Percentiles rank a stretch among this genome's conserved stretches.
These are phyloP conservation scores for Clitopilus hobsonii DNA, from an alignment of 768 basidiomycete genomes.

Conservation along the genomic window DNA sequence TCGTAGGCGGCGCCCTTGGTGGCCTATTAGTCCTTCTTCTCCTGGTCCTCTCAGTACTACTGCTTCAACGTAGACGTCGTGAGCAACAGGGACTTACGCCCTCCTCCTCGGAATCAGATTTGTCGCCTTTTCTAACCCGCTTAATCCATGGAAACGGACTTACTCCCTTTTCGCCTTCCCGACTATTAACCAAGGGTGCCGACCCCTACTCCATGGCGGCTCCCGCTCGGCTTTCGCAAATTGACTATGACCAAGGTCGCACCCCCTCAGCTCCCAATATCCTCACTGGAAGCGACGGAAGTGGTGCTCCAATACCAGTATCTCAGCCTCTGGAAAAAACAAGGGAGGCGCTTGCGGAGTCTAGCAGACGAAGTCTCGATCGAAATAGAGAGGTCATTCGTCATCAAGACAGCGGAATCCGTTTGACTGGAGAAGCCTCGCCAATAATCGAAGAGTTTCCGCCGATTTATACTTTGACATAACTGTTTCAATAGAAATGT, in stretches of 20 bases:
- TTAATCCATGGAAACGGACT: background rate
- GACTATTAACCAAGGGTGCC: background rate
- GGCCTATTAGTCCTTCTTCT: slow-evolving; percentile 13
- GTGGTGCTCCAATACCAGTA: background rate
- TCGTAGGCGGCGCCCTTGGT: slow-evolving; percentile 17
- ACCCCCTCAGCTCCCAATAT: background rate
- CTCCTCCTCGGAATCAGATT: background rate
- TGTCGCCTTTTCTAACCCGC: background rate
- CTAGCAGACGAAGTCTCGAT: background rate
- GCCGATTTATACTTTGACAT: background rate
- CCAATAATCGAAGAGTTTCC: background rate
- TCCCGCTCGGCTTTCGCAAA: background rate
- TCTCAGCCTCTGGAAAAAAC: background rate
- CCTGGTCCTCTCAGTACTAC: slow-evolving; percentile 3
- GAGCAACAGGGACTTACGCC: background rate
- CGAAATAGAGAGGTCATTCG: background rate
- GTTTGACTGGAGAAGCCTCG: background rate
- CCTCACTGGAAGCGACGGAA: background rate
- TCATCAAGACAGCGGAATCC: background rate
- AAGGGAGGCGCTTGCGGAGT: background rate
- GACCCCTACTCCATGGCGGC: background rate
- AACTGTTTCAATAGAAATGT: no score
- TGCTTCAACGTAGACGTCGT: background rate
- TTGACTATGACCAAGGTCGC: no score
- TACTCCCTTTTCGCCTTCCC: no score